Percentiles rank a stretch among this genome's conserved stretches.
Conservation (phyloP, 2,329 filamentous ascomycete genomes). For the Lachnellula willkommii region DNA sequence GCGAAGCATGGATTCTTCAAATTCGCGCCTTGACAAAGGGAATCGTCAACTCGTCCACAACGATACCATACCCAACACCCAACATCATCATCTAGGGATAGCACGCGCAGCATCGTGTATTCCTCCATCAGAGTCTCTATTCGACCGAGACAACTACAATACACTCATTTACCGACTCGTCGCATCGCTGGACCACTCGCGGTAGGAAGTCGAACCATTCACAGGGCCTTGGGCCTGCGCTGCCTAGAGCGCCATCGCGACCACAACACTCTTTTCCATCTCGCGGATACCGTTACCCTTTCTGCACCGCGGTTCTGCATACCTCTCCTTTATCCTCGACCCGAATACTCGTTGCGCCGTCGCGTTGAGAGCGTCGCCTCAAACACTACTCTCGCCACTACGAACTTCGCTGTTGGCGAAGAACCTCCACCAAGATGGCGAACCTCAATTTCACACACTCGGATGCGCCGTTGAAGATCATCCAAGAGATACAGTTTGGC, state of each 20-base stretch:
- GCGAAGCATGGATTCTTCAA: not conserved
- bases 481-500: conserved; percentile 99
- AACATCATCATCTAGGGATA: conserved; percentile 26
- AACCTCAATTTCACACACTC: conserved; percentile 88
- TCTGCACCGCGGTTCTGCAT: conserved; percentile 14
- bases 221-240: conserved; percentile 29
- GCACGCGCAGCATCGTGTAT: conserved; percentile 31
- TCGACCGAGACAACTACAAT: conserved; percentile 26
- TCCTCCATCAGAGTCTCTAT: conserved; percentile 29
- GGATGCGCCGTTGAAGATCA: conserved; percentile 91
- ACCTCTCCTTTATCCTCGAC: conserved; percentile 9
- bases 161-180: conserved; percentile 24
- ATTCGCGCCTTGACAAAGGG: conserved; percentile 4
- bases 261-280: conserved; percentile 19
- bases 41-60: not conserved
- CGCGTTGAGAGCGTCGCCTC: conserved; percentile 11
- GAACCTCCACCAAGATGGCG: conserved; percentile 61
- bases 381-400: conserved; percentile 12
- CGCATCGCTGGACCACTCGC: conserved; percentile 20
- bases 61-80: conserved; percentile 8
- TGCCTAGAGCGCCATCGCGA: conserved; percentile 30
- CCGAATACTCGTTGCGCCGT: conserved; percentile 23
- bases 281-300: conserved; percentile 20
- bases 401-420: conserved; percentile 1
- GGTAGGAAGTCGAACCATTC: conserved; percentile 22